These are phyloP conservation scores for Orbilia ellipsospora DNA, from an alignment of 2,329 filamentous ascomycete genomes.

Conservation along the genomic window DNA sequence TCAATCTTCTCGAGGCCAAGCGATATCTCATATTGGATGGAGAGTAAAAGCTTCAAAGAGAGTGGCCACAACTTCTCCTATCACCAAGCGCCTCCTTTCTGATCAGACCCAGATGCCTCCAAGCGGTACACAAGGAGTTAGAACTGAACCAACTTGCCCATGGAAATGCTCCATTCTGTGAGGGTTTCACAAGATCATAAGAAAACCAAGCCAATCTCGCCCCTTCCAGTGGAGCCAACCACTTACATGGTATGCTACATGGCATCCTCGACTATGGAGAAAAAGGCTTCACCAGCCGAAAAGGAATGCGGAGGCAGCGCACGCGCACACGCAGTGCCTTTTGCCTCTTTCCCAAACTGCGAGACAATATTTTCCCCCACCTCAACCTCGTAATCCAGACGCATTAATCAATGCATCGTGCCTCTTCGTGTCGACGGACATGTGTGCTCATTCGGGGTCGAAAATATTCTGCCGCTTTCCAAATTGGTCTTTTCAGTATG, in stretches of 20 bases:
- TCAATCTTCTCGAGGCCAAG: too few relatives aligned
- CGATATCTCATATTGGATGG: neutral
- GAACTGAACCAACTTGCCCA: neutral
- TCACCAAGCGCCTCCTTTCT: conserved; percentile 16
- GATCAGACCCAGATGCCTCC: conserved; percentile 24
- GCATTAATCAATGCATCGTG: too few relatives aligned
- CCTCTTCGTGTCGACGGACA: neutral
- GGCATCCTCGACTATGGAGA: conserved; percentile 9
- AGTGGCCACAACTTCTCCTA: conserved; percentile 8
- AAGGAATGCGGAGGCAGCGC: conserved; percentile 29
- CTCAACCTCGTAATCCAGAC: neutral
- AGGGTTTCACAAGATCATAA: conserved; percentile 45
- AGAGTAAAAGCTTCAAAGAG: neutral
- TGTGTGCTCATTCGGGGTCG: neutral
- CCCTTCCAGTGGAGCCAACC: neutral
- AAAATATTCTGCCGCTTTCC: conserved; percentile 35
- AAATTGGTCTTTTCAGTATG: conserved; percentile 34
- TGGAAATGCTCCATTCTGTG: conserved; percentile 1
- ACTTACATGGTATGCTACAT: neutral
- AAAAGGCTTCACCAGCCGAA: conserved; percentile 21
- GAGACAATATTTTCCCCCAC: neutral
- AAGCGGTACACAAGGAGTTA: conserved; percentile 22
- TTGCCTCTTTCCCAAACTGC: conserved; percentile 14
- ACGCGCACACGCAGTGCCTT: conserved; percentile 8
- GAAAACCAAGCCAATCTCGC: conserved; percentile 7